Base-by-base conservation (phyloP, 257 asterid genomes). In the Mentha longifolia region DNA sequence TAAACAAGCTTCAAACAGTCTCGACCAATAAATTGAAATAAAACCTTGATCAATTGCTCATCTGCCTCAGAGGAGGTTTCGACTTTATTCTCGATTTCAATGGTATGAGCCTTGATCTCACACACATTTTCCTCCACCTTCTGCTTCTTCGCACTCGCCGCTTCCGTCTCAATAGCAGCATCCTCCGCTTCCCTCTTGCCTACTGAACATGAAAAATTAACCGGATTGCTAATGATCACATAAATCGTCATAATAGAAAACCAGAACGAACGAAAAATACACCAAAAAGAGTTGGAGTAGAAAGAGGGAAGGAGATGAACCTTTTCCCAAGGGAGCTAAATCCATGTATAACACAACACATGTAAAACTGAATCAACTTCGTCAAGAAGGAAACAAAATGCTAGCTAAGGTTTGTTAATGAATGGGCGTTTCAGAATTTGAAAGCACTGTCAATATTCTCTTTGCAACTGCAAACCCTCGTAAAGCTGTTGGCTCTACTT, bases 141-240 rank as follows among this genome's bases (percentile, higher is more conserved):
- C 77, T 76, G 85, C 75, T 76, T 81, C 76, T 84, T 84, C 62
- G 75, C 69, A 45, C 54, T 68, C 31, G 61, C 57, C 39, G 42
- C 41, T 54, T 58, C 76, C 52, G 70, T 73, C 77, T 67, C 81
- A 54, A 56, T 30, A 42, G 51, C 61, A 42, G 51, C 61, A 33
- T 62, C 74, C 69, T 84, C 86, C 7, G 81, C 79, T 55, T 76
- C 84, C 62, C 88, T 84, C 83, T 84, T 84, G 4, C 78, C 85
- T 78, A 22, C 69, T 6, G 20, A 6, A 9, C 37, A 71, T 11
- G 16, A 64, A 56, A 28, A 35, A 35, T 41, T 8, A 61, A 65
- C 31, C 62, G 49, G 22, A 63, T 14, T 52, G 33, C 4, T 50
- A 16, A 66, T 5, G 19, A 60, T 7, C 57, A 1, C 42, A n/a